Base-by-base conservation (phyloP, 116 monocot genomes). In the Thalassia testudinum region DNA sequence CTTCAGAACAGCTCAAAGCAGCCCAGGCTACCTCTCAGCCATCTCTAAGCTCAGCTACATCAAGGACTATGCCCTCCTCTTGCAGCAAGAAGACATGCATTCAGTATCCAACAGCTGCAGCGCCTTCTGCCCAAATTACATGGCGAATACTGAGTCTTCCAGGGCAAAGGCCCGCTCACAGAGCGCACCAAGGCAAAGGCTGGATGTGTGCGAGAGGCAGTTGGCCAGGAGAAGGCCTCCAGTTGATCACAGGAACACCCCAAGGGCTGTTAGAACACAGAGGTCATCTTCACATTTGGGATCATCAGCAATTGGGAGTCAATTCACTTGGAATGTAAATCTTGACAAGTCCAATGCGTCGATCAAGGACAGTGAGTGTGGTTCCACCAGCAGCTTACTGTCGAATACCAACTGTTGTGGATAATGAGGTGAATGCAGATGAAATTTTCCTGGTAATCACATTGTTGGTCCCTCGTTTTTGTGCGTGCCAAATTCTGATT, bases 91-190 rank as follows among this genome's bases (percentile, higher is more conserved):
- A 30, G 52, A 60, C 24, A 18, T 56, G n/a, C 57, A 44, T 62
- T 62, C 61, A 49, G 43, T 61, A 21, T 66, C 19, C 28, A 60
- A 66, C 21, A 54, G 76, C 30, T 59, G 75, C 30, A 53, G 70
- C 45, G 53, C 66, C 6, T 51, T 72, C 43, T 69, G 55, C 52
- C 92, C 82, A 20, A 92, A 55, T 50, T 92, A 92, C 72, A 92
- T 92, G 92, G 82, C 92, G 4, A 83, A 92, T 26, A 92, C 92
- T 40, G 67, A 92, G 51, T 92, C 92, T 24, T 92, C 86, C 19
- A 81, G 67, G 29, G 92, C 92, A 24, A 92, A 86, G 75, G 74
- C 62, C 26, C 62, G 86, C 24, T 92, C 92, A 21, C 92, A 92
- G 44, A 92, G 86, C 56, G 82, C 86, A 23, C 92, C 92, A 12